Evolutionary conservation across 805 yeast species (phyloP), one percentile per base, ranked within the genome.

Genomic region (Ogataea trehalophila): DNA sequence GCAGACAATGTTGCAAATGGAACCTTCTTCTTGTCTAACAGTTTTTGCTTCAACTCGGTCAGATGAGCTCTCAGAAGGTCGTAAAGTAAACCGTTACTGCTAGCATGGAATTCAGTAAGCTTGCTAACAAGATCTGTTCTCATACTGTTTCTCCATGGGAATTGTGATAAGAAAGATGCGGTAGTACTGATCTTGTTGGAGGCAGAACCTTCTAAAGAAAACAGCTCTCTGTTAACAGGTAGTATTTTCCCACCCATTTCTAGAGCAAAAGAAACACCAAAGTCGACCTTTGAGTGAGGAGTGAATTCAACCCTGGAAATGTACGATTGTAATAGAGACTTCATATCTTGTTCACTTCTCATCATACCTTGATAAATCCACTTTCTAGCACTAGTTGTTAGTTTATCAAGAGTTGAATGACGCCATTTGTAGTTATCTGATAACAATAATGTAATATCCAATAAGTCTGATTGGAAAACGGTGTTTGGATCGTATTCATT

Each of bases 261-360:
- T 48, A 91, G 70, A 0, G 99, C 98, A 73, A 92, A 87, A 0
- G 95, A 83, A 42, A 90, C 84, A 46, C 98, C 98, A 58, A 77
- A 82, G 47, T 86, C 83, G 38, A 87, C 76, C 2, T 53, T 48
- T 48, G 59, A 57, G 18, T 48, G 53, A 31, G 55, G 45, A 6
- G 51, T 48, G 41, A 43, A 46, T 22, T 64, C 63, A 7, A 59
- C 60, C 31, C 54, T 58, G 1, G 88, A 75, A 4, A 90, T 79
- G 59, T 92, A 94, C 0, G 85, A 72, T 58, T 87, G 94, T 41
- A 94, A 71, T 53, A 92, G 71, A 39, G 89, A 80, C 63, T 87
- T 90, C 62, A 86, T 76, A 57, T 91, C 96, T 43, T 80, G 79
- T 39, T 80, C 78, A 60, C 90, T 76, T 54, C 74, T 78, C 37